A percentile compares a stretch with the other conserved stretches of the same genome.
Evolutionary conservation across 2,329 filamentous ascomycete species (phyloP).

Genomic region (Talaromyces amestolkiae): DNA sequence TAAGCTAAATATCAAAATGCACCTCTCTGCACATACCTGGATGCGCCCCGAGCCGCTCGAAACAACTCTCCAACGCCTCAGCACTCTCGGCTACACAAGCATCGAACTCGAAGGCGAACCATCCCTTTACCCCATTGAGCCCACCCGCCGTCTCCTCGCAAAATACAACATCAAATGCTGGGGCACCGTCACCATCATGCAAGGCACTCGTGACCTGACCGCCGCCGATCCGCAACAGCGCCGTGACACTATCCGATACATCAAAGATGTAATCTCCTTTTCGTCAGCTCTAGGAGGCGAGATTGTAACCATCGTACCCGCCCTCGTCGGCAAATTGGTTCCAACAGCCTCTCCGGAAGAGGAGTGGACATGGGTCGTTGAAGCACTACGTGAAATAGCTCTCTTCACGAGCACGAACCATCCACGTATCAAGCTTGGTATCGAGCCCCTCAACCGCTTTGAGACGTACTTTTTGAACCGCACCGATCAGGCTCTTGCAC

Average conservation of each 20-base stretch:
- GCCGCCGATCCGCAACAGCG: constrained; percentile 1
- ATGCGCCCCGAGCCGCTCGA: constrained; percentile 17
- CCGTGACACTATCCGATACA: constrained; percentile 12
- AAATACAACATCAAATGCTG: constrained; percentile 19
- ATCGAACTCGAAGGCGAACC: constrained; percentile 18
- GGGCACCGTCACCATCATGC: constrained; percentile 18
- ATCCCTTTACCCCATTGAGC: not conserved
- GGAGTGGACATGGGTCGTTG: constrained; percentile 14
- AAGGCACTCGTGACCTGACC: constrained; percentile 13
- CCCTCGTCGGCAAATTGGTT: constrained; percentile 9
- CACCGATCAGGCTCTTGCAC: constrained; percentile 12
- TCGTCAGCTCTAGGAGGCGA: constrained; percentile 11
- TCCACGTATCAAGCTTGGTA: constrained; percentile 5
- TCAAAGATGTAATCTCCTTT: constrained; percentile 12
- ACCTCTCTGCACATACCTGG: constrained; percentile 16
- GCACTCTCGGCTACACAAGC: constrained; percentile 14
- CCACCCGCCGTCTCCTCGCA: not conserved
- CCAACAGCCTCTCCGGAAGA: not conserved
- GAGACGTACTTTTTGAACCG: constrained; percentile 16
- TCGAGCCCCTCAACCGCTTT: constrained; percentile 16
- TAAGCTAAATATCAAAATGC: constrained; percentile 1
- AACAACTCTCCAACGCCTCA: constrained; percentile 11
- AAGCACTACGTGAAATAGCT: constrained; percentile 12
- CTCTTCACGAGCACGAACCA: constrained; percentile 3
- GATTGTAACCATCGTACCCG: constrained; percentile 14